Evolutionary conservation across 140 eudicot species (phyloP), one percentile per base, ranked within the genome.

Genomic region (Cichorium intybus): DNA sequence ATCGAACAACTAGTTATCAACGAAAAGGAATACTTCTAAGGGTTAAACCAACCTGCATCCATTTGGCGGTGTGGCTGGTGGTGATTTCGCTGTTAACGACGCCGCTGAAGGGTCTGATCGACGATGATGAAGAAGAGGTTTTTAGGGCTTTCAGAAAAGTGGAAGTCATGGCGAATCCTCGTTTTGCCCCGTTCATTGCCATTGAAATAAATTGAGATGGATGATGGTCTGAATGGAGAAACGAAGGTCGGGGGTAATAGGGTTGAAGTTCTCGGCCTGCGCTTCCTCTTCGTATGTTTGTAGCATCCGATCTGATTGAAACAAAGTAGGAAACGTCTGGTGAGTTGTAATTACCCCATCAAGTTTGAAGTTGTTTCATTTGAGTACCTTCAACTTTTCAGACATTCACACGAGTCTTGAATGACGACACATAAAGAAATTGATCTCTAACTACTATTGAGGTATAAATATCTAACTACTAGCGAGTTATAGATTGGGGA

Each of bases 41-140:
- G 12, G 2, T 12, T 21, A 26, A 3, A 35, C 54, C 1, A 55
- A 91, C 98, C 98, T 83, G 95, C 98, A 92, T 92, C 98, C 98
- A 92, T 77, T 92, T 92, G 12, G 77, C 92, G 27, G 98, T 92
- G 73, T 92, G 98, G 41, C 89, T 70, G 68, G 87, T 74, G 75
- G 77, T 24, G 78, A 91, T 71, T 73, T 91, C 97, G 56, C 73
- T 76, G 82, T 78, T 82, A 33, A 82, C 95, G 49, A 76, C 62
- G 64, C 90, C 86, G 72, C 82, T 63, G 37, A 84, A 57, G 48
- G 73, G 60, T 62, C 96, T 79, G 11, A 69, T 1, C 14, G 76
- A 60, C 41, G 71, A 73, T 56, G 82, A 77, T 23, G 75, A 64
- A 59, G 85, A 49, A 5, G 83, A 29, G 1, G 71, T 21, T n/a